A percentile compares a stretch with the other conserved stretches of the same genome.
phyloP scores from a whole-genome alignment of 768 basidiomycete genomes.

The Lactifluus volemus region DNA sequence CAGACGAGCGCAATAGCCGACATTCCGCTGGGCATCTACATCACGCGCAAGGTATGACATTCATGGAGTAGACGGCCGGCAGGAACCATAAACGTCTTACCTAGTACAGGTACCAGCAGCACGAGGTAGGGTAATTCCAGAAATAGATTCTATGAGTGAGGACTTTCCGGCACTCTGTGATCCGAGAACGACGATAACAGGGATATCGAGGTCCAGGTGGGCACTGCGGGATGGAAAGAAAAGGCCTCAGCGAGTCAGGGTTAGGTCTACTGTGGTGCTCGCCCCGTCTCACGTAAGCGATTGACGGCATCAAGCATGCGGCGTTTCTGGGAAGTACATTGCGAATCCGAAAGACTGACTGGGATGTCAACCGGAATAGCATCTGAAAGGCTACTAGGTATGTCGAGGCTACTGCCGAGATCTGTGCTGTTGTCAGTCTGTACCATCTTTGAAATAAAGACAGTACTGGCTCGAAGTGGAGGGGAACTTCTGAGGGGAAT shows the following conservation, averaged over 20 bases:
- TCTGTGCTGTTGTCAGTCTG: background rate
- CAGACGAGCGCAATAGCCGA: conserved; percentile 22
- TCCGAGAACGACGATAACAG: conserved; percentile 66
- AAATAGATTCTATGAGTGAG: conserved; percentile 69
- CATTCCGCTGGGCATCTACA: conserved; percentile 33
- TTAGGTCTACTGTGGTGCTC: conserved; percentile 4
- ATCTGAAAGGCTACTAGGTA: background rate
- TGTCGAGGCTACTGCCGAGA: background rate
- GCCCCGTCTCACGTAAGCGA: conserved; percentile 56
- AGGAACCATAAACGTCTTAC: conserved; percentile 25
- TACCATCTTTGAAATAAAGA: background rate
- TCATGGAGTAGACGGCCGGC: background rate
- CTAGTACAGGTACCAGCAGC: conserved; percentile 69
- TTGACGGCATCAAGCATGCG: conserved; percentile 53
- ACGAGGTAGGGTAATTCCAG: conserved; percentile 60
- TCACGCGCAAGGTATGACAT: background rate
- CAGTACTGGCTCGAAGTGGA: background rate
- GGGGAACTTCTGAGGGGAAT: background rate
- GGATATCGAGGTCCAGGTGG: conserved; percentile 61
- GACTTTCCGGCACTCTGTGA: conserved; percentile 71
- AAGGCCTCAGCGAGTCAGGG: background rate
- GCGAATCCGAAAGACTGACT: conserved; percentile 47
- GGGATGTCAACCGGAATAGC: conserved; percentile 10
- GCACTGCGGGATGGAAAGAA: conserved; percentile 34
- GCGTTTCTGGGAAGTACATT: conserved; percentile 33